These are phyloP conservation scores for Sungouiozyma ichnusensis DNA, from an alignment of 805 yeast genomes.

Conservation along the genomic window DNA sequence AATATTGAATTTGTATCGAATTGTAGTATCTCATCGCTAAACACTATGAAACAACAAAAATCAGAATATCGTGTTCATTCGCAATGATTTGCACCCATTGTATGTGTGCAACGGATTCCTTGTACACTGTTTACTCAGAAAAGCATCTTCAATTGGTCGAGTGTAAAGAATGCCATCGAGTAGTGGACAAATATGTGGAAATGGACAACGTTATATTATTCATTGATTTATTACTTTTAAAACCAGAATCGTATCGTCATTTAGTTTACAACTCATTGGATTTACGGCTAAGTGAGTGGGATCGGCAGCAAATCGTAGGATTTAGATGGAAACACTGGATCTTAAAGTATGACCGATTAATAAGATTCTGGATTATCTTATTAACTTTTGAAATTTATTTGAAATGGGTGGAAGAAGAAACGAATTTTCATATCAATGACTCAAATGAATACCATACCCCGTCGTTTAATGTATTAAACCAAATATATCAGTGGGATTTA, in stretches of 20 bases:
- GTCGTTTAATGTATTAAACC: slow-evolving; percentile 18
- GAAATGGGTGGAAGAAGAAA: slow-evolving; percentile 86
- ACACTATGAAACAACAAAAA: no score
- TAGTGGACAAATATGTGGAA: slow-evolving; percentile 88
- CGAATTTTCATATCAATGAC: slow-evolving; percentile 21
- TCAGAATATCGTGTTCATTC: no score
- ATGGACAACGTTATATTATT: slow-evolving; percentile 75
- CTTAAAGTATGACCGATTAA: slow-evolving; percentile 17
- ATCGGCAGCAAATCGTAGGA: background rate
- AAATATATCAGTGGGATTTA: slow-evolving; percentile 29
- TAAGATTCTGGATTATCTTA: slow-evolving; percentile 50
- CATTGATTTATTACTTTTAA: slow-evolving; percentile 71
- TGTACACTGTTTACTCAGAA: slow-evolving; percentile 64
- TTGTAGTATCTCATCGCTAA: background rate
- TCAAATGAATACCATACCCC: background rate
- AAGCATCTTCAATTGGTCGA: slow-evolving; percentile 71
- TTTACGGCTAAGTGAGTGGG: background rate
- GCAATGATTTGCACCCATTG: slow-evolving; percentile 87
- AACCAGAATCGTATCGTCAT: slow-evolving; percentile 84
- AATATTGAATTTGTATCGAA: background rate
- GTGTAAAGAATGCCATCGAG: slow-evolving; percentile 58
- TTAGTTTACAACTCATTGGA: slow-evolving; percentile 61
- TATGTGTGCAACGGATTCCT: slow-evolving; percentile 48
- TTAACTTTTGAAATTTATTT: slow-evolving; percentile 80
- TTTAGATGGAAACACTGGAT: slow-evolving; percentile 10